Percentiles rank a stretch among this genome's conserved stretches.
These are phyloP conservation scores for Eucalyptus decipiens DNA, from an alignment of 345 rosid species.

Conservation along the genomic window DNA sequence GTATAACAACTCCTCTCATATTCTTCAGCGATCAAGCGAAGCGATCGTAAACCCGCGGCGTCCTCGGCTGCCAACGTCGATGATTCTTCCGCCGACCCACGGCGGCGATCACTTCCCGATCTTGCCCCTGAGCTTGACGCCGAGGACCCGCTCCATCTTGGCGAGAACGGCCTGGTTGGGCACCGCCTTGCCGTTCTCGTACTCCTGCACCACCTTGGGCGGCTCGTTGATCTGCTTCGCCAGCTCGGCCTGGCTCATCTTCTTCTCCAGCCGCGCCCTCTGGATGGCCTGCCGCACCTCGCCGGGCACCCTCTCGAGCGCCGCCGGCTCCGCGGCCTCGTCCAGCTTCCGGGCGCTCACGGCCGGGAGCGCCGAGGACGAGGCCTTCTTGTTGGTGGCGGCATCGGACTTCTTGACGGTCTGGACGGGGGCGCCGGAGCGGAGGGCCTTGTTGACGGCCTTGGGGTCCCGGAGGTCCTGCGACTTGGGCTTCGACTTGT, in stretches of 20 bases:
- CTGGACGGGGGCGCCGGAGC: constrained; percentile 48
- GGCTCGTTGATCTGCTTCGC: constrained; percentile 73
- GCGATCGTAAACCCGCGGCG: not conserved
- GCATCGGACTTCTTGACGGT: constrained; percentile 58
- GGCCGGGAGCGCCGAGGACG: constrained; percentile 20
- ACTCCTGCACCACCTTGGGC: constrained; percentile 76
- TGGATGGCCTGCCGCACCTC: constrained; percentile 67
- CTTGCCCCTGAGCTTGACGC: constrained; percentile 70
- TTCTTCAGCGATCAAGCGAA: not conserved
- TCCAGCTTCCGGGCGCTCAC: constrained; percentile 52
- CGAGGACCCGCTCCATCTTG: constrained; percentile 77
- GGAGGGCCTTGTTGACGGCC: constrained; percentile 62
- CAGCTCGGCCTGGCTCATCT: constrained; percentile 67
- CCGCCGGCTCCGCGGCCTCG: constrained; percentile 53
- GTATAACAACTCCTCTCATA: not conserved
- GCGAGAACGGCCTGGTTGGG: constrained; percentile 59
- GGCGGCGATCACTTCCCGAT: constrained; percentile 7
- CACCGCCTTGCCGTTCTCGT: constrained; percentile 83
- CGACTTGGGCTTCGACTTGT: constrained; percentile 41
- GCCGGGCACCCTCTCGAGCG: constrained; percentile 33
- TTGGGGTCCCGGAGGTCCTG: constrained; percentile 57
- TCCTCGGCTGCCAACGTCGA: not conserved
- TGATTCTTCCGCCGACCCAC: not conserved
- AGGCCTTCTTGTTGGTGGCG: constrained; percentile 55
- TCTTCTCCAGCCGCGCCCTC: constrained; percentile 65